phyloP scores from a whole-genome alignment of 129 eudicot species.

The Ambrosia trifida region DNA sequence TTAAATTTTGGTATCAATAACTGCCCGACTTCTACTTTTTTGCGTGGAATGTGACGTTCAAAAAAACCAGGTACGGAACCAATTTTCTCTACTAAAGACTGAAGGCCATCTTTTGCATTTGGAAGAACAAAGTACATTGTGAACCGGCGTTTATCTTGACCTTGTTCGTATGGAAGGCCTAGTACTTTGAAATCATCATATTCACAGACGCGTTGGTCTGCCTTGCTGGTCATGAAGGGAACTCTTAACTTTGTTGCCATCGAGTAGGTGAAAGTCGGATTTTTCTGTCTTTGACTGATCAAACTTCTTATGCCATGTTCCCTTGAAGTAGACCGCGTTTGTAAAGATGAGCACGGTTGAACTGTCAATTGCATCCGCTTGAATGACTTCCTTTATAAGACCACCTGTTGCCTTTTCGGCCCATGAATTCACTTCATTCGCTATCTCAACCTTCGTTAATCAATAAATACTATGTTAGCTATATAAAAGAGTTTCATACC shows the following conservation, averaged over 20 bases:
- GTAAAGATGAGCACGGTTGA: slow-evolving; percentile 8
- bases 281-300: slow-evolving; percentile 2
- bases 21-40: background rate
- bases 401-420: background rate
- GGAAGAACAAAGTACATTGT: slow-evolving; percentile 40
- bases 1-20: slow-evolving; percentile 35
- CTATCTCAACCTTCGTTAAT: background rate
- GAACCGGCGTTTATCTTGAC: slow-evolving; percentile 11
- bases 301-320: slow-evolving; percentile 31
- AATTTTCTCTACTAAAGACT: background rate
- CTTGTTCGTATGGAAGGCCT: slow-evolving; percentile 3
- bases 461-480: background rate
- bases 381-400: slow-evolving; percentile 18
- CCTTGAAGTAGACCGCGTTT: slow-evolving; percentile 35
- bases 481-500: background rate
- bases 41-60: slow-evolving; percentile 10
- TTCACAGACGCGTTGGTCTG: background rate
- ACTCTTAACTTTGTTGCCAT: slow-evolving; percentile 14
- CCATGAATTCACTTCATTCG: slow-evolving; percentile 18
- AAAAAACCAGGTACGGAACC: slow-evolving; percentile 14
- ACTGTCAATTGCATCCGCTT: background rate
- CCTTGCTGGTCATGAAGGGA: slow-evolving; percentile 35
- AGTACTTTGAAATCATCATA: slow-evolving; percentile 12
- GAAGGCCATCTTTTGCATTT: slow-evolving; percentile 22
- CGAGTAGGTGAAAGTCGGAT: slow-evolving; percentile 25